Base-by-base conservation (phyloP, 345 rosid genomes). In the Heritiera littoralis region DNA sequence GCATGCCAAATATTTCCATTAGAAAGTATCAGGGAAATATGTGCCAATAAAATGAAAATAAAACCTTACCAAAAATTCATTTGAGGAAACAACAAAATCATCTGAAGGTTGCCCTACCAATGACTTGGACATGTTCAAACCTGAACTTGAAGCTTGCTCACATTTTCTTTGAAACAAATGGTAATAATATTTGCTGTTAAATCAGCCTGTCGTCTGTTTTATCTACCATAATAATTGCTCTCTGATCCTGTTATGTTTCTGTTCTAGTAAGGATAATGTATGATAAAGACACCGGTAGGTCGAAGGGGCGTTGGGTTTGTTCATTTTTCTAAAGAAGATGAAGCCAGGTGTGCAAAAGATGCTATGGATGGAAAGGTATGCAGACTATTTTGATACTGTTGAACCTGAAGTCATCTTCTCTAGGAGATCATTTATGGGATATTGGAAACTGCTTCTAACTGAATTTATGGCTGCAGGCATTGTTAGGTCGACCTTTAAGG, bases 341-440 rank as follows among this genome's bases (percentile, higher is more conserved):
- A 23, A 23, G 28, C 28, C 28, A 23, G 28, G 28, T 23, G 28
- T 78, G 99, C 98, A 1, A 96, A 89, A 88, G 91, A 90, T 76
- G 95, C 95, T 79, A 94, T 94, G 98, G 97, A 96, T 85, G 98
- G 98, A 48, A 94, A 86, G 97, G 97, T 93, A 73, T 77, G 28
- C 15, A 12, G 7, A 46, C 23, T 20, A 66, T 79, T 40, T 65
- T 52, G 20, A 14, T 76, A 30, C 46, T 14, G 13, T 76, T 59
- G 45, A 71, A 32, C 65, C 58, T 68, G 72, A 65, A 58, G 52
- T 52, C 8, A 68, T 61, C 68, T 58, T 49, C 28, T 70, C 35
- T 17, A 13, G 7, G 52, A 41, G 68, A 9, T 72, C 58, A 13
- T 28, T 64, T 52, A 55, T 7, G 5, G 30, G 67, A 18, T 63